Conservation (phyloP, 495 filamentous ascomycete genomes). For the Penicillium macrosclerotiorum region DNA sequence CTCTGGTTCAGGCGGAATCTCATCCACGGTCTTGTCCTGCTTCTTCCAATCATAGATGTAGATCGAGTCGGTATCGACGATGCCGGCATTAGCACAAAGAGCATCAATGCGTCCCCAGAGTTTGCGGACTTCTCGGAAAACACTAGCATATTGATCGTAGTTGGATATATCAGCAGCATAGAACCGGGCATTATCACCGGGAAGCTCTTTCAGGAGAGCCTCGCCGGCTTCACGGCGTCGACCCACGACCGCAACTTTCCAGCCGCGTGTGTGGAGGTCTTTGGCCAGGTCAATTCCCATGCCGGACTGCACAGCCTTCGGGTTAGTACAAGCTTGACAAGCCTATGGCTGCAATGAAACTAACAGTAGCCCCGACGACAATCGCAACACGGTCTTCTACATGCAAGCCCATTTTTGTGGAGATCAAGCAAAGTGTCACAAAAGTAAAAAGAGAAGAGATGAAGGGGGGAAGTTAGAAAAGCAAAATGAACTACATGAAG, state of each 20-base stretch:
- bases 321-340: background rate
- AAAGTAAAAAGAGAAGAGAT: no score
- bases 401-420: slow-evolving; percentile 8
- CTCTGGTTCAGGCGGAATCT: slow-evolving; percentile 27
- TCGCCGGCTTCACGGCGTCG: slow-evolving; percentile 18
- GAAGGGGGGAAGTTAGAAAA: no score
- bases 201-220: slow-evolving; percentile 12
- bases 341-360: background rate
- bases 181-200: slow-evolving; percentile 16
- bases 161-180: slow-evolving; percentile 24
- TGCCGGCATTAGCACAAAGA: slow-evolving; percentile 26
- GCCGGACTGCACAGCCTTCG: slow-evolving; percentile 20
- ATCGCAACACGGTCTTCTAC: slow-evolving; percentile 20
- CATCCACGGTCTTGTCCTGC: slow-evolving; percentile 13
- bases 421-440: no score
- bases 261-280: slow-evolving; percentile 22
- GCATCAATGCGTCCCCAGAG: slow-evolving; percentile 28
- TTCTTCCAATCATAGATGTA: slow-evolving; percentile 19
- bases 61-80: slow-evolving; percentile 26
- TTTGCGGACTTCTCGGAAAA: slow-evolving; percentile 16
- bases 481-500: no score
- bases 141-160: slow-evolving; percentile 21
- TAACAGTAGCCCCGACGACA: slow-evolving; percentile 23
- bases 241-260: slow-evolving; percentile 26
- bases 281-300: slow-evolving; percentile 24